Percentiles rank a stretch among this genome's conserved stretches.
phyloP scores from a whole-genome alignment of 768 basidiomycete genomes.

The Russula griseocarnosa region DNA sequence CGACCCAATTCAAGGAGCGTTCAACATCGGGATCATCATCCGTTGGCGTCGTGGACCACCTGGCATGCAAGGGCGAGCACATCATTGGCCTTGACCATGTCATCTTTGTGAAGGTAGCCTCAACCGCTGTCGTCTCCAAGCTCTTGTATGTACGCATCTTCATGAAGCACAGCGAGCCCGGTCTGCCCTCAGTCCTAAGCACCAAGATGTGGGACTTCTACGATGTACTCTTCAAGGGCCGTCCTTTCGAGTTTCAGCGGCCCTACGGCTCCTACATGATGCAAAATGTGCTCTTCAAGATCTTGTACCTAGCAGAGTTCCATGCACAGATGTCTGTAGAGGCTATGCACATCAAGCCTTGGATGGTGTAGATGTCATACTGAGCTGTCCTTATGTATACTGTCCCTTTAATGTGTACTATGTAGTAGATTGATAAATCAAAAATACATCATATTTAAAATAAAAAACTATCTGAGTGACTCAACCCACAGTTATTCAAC shows the following conservation, averaged over 20 bases:
- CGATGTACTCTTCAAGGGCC: slow-evolving; percentile 91
- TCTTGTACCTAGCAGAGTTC: slow-evolving; percentile 93
- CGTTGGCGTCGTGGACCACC: slow-evolving; percentile 90
- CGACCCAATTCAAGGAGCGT: slow-evolving; percentile 89
- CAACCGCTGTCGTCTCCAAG: slow-evolving; percentile 90
- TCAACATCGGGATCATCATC: slow-evolving; percentile 92
- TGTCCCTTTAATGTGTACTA: too few species aligned
- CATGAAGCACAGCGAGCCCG: slow-evolving; percentile 80
- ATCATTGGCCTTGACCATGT: slow-evolving; percentile 92
- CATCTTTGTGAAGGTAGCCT: slow-evolving; percentile 94
- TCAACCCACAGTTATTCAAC: too few species aligned
- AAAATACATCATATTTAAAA: too few species aligned
- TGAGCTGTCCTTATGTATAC: too few species aligned
- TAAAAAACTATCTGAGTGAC: too few species aligned
- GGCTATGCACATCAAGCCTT: slow-evolving; percentile 77
- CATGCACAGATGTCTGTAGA: slow-evolving; percentile 95
- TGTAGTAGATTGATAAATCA: too few species aligned
- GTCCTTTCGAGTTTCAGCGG: slow-evolving; percentile 87
- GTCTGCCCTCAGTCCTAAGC: slow-evolving; percentile 83
- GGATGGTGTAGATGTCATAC: too few species aligned
- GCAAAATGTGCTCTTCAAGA: slow-evolving; percentile 94
- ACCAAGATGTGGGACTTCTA: slow-evolving; percentile 98
- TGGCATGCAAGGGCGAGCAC: slow-evolving; percentile 73
- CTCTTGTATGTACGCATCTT: slow-evolving; percentile 48
- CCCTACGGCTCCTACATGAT: slow-evolving; percentile 86